Conservation (phyloP, 1,284 basidiomycete species). For the Meira miltonrushii region DNA sequence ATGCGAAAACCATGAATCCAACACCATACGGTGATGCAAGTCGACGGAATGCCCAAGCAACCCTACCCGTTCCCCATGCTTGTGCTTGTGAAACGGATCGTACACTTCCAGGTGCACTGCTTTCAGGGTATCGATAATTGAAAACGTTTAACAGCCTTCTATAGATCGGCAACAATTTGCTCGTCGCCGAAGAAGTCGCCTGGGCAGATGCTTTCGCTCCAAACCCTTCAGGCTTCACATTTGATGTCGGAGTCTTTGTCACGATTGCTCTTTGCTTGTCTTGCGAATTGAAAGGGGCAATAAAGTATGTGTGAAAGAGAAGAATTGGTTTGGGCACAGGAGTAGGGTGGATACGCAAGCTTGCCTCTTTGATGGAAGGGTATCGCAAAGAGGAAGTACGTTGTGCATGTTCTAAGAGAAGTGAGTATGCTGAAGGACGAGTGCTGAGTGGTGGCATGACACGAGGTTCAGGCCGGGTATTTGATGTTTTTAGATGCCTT, state of each 20-base stretch:
- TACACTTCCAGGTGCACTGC: conserved; percentile 14
- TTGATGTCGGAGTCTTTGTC: background rate
- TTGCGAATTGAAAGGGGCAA: conserved; percentile 33
- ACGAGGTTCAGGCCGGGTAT: background rate
- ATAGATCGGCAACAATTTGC: conserved; percentile 1
- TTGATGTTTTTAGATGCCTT: conserved; percentile 5
- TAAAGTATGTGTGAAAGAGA: conserved; percentile 40
- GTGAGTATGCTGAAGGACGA: conserved; percentile 28
- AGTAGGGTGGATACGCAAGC: conserved; percentile 14
- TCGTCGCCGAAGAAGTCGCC: background rate
- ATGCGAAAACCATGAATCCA: conserved; percentile 48
- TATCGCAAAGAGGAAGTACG: conserved; percentile 17
- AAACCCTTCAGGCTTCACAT: background rate
- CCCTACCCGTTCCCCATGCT: conserved; percentile 34
- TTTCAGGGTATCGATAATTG: background rate
- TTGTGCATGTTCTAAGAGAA: conserved; percentile 36
- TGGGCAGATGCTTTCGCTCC: conserved; percentile 19
- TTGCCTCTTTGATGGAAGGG: conserved; percentile 12
- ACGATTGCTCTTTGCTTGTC: conserved; percentile 12
- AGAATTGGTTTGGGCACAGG: conserved; percentile 21
- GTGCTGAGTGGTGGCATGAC: conserved; percentile 22
- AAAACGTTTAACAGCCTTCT: background rate
- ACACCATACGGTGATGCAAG: conserved; percentile 45
- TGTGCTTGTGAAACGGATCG: conserved; percentile 14
- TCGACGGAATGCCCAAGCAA: conserved; percentile 33